Conservation (phyloP, 1,284 basidiomycete species). For the Cutaneotrichosporon cutaneum region DNA sequence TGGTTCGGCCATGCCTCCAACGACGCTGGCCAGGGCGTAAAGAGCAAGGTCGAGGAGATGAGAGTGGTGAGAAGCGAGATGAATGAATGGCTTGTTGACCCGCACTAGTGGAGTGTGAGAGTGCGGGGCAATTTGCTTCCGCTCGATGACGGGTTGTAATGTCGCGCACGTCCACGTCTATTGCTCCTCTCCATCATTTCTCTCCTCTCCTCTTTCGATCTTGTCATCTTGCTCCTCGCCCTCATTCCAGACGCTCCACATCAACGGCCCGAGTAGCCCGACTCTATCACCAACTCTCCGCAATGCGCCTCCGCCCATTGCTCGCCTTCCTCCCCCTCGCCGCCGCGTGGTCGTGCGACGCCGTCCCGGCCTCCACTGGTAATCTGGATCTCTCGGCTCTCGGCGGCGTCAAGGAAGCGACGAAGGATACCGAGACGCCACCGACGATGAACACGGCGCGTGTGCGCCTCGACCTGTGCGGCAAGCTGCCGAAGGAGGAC, state of each 20-base stretch:
- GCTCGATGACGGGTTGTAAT: neutral
- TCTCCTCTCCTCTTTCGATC: neutral
- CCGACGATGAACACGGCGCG: constrained; percentile 46
- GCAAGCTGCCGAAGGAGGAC: constrained; percentile 31
- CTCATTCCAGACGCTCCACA: no score
- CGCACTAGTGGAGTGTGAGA: neutral
- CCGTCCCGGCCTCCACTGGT: neutral
- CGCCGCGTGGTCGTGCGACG: constrained; percentile 13
- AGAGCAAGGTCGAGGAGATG: no score
- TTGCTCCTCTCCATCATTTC: neutral
- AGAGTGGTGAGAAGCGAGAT: neutral
- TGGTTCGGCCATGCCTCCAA: neutral
- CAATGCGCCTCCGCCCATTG: constrained; percentile 4
- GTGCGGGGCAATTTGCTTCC: neutral
- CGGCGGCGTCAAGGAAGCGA: constrained; percentile 27
- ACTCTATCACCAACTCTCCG: neutral
- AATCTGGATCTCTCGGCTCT: constrained; percentile 42
- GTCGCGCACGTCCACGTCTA: neutral
- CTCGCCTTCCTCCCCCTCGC: constrained; percentile 4
- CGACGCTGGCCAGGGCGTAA: no score
- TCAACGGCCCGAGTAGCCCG: no score
- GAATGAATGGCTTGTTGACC: no score
- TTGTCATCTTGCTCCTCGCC: no score
- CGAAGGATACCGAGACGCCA: constrained; percentile 41
- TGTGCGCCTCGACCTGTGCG: constrained; percentile 42